Base-by-base conservation (phyloP, 2,329 filamentous ascomycete species). In the Paraconiothyrium brasiliense region DNA sequence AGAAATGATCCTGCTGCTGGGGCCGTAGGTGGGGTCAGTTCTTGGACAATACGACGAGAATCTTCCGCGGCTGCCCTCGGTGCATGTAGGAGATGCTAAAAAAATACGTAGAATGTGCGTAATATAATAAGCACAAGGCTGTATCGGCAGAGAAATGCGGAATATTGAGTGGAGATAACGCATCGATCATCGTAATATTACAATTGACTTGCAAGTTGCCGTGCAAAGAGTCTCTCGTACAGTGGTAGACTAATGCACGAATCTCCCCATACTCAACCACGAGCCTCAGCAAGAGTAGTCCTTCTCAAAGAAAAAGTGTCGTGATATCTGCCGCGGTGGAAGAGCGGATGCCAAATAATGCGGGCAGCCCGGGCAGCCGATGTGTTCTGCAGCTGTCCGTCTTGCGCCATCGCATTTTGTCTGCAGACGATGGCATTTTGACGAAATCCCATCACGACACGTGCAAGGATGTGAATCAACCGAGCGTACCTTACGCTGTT, bases 391-490 rank as follows among this genome's bases (percentile, higher is more conserved):
- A 41, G 39, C 39, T 5, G 34, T 54, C 54, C 24, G 8, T 39
- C 41, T 22, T 10, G 47, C 14, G 37, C 13, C 27, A 62, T 62
- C 49, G 56, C 7, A 59, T 62, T 62, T 20, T 56, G 5, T 8
- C 4, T 27, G 41, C 44, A 37, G 27, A 16, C 37, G 51, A 59
- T 59, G 46, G 57, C 24, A 57, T 57, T 62, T 20, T 46, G 30
- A 35, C 47, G 30, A 43, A 62, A 59, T 62, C 16, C 57, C 60
- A 62, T 62, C 46, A 48, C 27, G 16, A 35, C 24, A 54, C 7
- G 47, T 50, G 24, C 24, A 32, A 32, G 8, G 27, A 30, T 30
- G 27, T 30, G 27, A 30, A 30, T 4, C 37, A 48, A 24, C 43
- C 34, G 58, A 30, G 4, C 20, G 37, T 9, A 32, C 27, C 32